Percentiles rank a stretch among this genome's conserved stretches.
These are phyloP conservation scores for Sporothrix brunneoviolacea DNA, from an alignment of 2,329 filamentous ascomycete species.

Conservation along the genomic window DNA sequence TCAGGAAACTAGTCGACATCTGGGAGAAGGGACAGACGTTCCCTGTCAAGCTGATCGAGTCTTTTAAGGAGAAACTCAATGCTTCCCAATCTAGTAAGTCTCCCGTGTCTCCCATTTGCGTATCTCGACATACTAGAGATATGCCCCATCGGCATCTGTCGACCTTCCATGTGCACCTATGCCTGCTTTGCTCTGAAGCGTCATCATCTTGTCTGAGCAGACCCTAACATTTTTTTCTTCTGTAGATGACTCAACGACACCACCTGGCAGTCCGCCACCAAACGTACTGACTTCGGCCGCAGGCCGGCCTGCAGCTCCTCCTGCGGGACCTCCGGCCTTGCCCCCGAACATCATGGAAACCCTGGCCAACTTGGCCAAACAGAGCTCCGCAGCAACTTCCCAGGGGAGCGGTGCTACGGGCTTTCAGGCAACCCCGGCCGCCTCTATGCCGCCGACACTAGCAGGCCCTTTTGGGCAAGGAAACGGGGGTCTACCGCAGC, in stretches of 20 bases:
- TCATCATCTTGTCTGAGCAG: constrained; percentile 9
- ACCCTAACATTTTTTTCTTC: constrained; percentile 8
- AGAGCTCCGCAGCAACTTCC: constrained; percentile 53
- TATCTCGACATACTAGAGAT: too few species aligned
- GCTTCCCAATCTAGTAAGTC: constrained; percentile 58
- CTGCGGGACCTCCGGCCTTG: constrained; percentile 37
- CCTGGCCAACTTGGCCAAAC: constrained; percentile 72
- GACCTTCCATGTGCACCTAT: too few species aligned
- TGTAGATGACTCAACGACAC: constrained; percentile 65
- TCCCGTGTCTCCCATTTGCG: constrained; percentile 18
- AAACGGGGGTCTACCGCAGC: constrained; percentile 21
- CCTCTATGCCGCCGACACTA: constrained; percentile 12
- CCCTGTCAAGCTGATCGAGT: constrained; percentile 67
- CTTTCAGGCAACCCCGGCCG: constrained; percentile 21
- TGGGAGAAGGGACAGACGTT: constrained; percentile 97
- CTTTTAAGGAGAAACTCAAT: constrained; percentile 75
- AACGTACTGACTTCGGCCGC: constrained; percentile 30
- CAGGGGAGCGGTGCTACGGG: too few species aligned
- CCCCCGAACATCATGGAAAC: constrained; percentile 63
- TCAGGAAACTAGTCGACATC: constrained; percentile 90
- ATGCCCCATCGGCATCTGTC: too few species aligned
- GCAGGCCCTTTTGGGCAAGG: constrained; percentile 22
- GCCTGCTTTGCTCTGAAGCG: too few species aligned
- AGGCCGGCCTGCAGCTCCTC: constrained; percentile 21
- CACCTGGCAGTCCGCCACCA: constrained; percentile 54